A percentile compares a stretch with the other conserved stretches of the same genome.
These are phyloP conservation scores for Raffaelea albimanens DNA, from an alignment of 2,329 filamentous ascomycete species.

Conservation along the genomic window DNA sequence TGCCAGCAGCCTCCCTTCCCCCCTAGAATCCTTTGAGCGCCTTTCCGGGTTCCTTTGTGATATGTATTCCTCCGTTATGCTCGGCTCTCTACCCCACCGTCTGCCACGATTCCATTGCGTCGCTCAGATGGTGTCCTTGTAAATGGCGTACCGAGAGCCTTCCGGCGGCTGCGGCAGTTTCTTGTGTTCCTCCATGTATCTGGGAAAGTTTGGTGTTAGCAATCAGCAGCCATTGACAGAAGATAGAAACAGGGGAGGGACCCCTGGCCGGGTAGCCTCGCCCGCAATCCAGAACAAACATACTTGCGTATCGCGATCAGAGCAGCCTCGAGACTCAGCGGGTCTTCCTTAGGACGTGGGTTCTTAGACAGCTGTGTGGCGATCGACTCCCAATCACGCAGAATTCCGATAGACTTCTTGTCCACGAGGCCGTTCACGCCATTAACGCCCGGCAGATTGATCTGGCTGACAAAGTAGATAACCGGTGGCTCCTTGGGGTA, in stretches of 20 bases:
- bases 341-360: conserved; percentile 22
- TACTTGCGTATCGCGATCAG: conserved; percentile 25
- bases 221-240: too few relatives aligned
- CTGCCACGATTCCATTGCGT: not conserved
- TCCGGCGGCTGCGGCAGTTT: conserved; percentile 92
- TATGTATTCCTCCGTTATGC: not conserved
- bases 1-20: conserved; percentile 1
- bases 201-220: conserved; percentile 25
- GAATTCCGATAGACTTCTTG: conserved; percentile 69
- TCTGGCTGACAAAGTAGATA: conserved; percentile 85
- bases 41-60: not conserved
- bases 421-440: conserved; percentile 74
- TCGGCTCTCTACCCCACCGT: not conserved
- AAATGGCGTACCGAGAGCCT: conserved; percentile 45
- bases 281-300: conserved; percentile 1
- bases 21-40: not conserved
- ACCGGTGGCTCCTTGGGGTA: conserved; percentile 87
- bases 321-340: conserved; percentile 24
- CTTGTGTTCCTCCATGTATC: conserved; percentile 95
- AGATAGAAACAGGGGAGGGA: too few relatives aligned
- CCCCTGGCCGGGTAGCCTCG: too few relatives aligned
- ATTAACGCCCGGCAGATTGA: conserved; percentile 95
- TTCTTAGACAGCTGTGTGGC: conserved; percentile 63
- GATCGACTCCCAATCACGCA: conserved; percentile 84
- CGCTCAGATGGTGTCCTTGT: conserved; percentile 17